Conservation (phyloP, 2,329 filamentous ascomycete species). For the Cordyceps tenuipes region DNA sequence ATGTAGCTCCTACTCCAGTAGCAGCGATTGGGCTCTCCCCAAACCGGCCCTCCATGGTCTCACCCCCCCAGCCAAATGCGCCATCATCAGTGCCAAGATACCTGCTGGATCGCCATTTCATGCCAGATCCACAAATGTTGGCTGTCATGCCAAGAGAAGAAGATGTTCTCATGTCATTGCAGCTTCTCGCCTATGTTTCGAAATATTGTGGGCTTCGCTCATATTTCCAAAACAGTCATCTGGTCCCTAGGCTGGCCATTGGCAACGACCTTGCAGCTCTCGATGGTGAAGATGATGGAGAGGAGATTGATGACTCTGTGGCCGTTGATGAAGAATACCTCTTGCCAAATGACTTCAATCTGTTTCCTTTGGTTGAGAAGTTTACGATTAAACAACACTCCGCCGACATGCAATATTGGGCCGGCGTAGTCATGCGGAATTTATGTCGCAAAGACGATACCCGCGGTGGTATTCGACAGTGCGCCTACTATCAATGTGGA, state of each 20-base stretch:
- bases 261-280: constrained; percentile 74
- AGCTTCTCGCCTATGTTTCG: constrained; percentile 92
- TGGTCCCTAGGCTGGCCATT: constrained; percentile 87
- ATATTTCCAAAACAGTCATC: constrained; percentile 91
- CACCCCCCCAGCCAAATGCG: constrained; percentile 66
- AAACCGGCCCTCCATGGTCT: constrained; percentile 59
- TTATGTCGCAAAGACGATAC: constrained; percentile 96
- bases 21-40: constrained; percentile 66
- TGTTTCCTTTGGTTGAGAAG: constrained; percentile 96
- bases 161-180: constrained; percentile 95
- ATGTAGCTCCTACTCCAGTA: constrained; percentile 56
- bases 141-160: constrained; percentile 94
- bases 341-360: constrained; percentile 91
- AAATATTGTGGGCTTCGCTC: constrained; percentile 96
- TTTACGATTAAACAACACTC: constrained; percentile 94
- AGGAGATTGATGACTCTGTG: constrained; percentile 42
- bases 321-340: constrained; percentile 80
- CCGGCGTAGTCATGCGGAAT: constrained; percentile 97
- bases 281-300: constrained; percentile 55
- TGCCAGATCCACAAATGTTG: constrained; percentile 64
- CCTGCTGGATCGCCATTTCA: constrained; percentile 63
- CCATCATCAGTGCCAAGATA: constrained; percentile 70
- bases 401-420: constrained; percentile 99
- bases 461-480: constrained; percentile 88
- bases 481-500: constrained; percentile 94